These are phyloP conservation scores for Quercus variabilis DNA, from an alignment of 306 rosid species.

Conservation along the genomic window DNA sequence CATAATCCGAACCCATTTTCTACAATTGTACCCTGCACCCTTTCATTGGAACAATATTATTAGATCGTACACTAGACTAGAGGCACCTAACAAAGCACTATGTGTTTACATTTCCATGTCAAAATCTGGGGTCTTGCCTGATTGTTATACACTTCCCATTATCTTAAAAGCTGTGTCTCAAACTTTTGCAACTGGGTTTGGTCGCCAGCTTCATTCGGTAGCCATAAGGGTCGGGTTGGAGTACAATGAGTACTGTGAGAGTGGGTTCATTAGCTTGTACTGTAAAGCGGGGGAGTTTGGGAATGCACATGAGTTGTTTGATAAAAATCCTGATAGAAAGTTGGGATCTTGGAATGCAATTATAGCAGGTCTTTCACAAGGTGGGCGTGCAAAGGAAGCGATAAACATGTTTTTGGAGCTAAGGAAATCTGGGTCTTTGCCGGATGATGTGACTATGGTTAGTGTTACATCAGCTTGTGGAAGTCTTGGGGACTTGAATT, in stretches of 20 bases:
- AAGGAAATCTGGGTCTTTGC: conserved; percentile 48
- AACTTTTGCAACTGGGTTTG: conserved; percentile 30
- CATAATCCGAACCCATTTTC: conserved; percentile 37
- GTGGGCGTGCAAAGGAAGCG: conserved; percentile 55
- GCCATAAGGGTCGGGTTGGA: conserved; percentile 56
- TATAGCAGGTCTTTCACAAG: conserved; percentile 59
- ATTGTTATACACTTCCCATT: conserved; percentile 65
- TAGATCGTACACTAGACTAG: conserved; percentile 52
- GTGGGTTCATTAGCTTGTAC: conserved; percentile 54
- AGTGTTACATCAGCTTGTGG: conserved; percentile 68
- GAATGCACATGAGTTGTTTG: conserved; percentile 58
- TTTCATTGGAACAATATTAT: conserved; percentile 68
- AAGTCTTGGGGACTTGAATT: conserved; percentile 49
- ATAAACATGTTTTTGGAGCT: conserved; percentile 37
- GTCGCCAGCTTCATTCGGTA: conserved; percentile 53
- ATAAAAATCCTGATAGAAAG: conserved; percentile 57
- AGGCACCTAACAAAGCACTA: conserved; percentile 47
- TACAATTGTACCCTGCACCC: conserved; percentile 38
- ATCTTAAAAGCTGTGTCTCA: conserved; percentile 53
- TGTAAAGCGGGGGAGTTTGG: conserved; percentile 57
- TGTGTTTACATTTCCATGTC: conserved; percentile 41
- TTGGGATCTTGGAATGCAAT: conserved; percentile 79
- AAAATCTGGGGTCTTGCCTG: conserved; percentile 51
- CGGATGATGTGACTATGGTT: conserved; percentile 65
- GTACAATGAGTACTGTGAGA: conserved; percentile 58